phyloP scores from a whole-genome alignment of 2,329 filamentous ascomycete species.

The Domatiomyces globalis region DNA sequence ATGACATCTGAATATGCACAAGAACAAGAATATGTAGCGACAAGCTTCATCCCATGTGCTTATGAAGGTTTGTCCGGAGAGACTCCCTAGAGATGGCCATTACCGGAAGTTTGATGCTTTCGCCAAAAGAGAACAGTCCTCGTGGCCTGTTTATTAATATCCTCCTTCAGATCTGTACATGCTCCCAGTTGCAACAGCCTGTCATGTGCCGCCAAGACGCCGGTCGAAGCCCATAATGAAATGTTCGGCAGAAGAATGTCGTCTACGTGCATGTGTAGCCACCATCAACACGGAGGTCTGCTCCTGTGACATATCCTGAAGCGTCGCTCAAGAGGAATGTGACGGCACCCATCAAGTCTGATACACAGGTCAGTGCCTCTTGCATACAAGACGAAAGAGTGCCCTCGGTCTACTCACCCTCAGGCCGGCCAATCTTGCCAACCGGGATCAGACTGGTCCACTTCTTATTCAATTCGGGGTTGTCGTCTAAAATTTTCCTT shows the following conservation, averaged over 20 bases:
- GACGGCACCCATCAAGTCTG: constrained; percentile 81
- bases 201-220: no score
- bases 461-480: constrained; percentile 74
- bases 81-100: no score
- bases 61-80: no score
- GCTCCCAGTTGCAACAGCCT: not conserved
- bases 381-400: not conserved
- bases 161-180: not conserved
- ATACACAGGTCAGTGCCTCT: not conserved
- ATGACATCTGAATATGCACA: not conserved
- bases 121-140: not conserved
- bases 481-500: constrained; percentile 85
- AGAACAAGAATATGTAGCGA: not conserved
- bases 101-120: no score
- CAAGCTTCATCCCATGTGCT: no score
- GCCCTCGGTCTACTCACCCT: constrained; percentile 23
- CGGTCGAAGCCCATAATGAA: not conserved
- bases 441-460: constrained; percentile 88
- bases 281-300: constrained; percentile 69
- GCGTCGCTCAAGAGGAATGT: constrained; percentile 75
- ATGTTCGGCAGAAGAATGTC: not conserved
- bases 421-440: constrained; percentile 82
- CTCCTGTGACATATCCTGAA: constrained; percentile 57
- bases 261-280: constrained; percentile 30
- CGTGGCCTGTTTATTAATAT: not conserved